These are phyloP conservation scores for Lophiotrema nucula DNA, from an alignment of 495 filamentous ascomycete species.

Conservation along the genomic window DNA sequence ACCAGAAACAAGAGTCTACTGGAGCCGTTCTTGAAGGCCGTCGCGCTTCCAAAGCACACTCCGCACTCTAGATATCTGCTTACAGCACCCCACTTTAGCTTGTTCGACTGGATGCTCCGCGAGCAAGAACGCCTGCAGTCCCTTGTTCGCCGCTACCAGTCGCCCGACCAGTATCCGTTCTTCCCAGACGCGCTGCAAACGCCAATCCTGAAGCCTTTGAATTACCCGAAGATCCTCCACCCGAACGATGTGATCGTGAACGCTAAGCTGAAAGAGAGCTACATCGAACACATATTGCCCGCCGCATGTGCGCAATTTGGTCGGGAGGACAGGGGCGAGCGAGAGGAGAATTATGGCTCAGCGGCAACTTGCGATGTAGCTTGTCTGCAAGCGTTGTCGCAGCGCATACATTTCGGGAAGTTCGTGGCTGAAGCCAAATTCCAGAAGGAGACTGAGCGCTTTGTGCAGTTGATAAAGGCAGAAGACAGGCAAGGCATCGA, in stretches of 20 bases:
- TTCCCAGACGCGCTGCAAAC: slow-evolving; percentile 78
- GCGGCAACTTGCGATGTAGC: slow-evolving; percentile 87
- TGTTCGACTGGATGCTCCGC: slow-evolving; percentile 89
- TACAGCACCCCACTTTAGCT: too few relatives aligned
- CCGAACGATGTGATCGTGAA: slow-evolving; percentile 91
- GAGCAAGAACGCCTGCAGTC: slow-evolving; percentile 90
- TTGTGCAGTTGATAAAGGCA: slow-evolving; percentile 74
- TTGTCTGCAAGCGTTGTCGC: slow-evolving; percentile 86
- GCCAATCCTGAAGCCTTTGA: slow-evolving; percentile 80
- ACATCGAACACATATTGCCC: slow-evolving; percentile 80
- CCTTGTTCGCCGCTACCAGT: slow-evolving; percentile 90
- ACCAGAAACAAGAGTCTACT: too few relatives aligned
- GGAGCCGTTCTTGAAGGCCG: too few relatives aligned
- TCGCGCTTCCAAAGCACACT: too few relatives aligned
- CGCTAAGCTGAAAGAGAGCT: slow-evolving; percentile 77
- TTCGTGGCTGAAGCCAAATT: slow-evolving; percentile 99
- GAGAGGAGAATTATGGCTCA: slow-evolving; percentile 92
- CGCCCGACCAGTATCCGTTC: slow-evolving; percentile 97
- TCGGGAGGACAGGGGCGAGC: slow-evolving; percentile 75
- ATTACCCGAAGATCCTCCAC: slow-evolving; percentile 91
- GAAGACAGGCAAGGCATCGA: slow-evolving; percentile 78
- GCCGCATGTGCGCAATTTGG: slow-evolving; percentile 71
- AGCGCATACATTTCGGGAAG: slow-evolving; percentile 96
- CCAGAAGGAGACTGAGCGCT: slow-evolving; percentile 73
- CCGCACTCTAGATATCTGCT: too few relatives aligned